Evolutionary conservation across 306 rosid species (phyloP), one percentile per base, ranked within the genome.

Genomic region (Cercis canadensis): DNA sequence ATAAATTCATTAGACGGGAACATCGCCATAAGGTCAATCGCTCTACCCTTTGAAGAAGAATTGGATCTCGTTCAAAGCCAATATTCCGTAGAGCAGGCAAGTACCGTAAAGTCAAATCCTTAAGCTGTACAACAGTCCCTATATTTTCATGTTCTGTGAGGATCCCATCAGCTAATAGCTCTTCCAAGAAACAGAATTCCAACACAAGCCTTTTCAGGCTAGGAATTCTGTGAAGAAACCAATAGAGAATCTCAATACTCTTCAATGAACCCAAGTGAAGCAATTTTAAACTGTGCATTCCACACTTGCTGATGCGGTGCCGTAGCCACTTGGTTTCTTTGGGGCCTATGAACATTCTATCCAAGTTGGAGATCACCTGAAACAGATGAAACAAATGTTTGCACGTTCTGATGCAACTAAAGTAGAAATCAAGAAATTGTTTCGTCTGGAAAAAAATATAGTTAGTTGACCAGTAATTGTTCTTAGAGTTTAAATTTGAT

Each of bases 141-240:
- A n/a, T n/a, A 0, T 36, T 41, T 24, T 12, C 66, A 4, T 0
- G 17, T 18, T 5, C 44, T 4, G 0, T 4, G 21, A 41, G 65
- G n/a, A 6, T 51, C 52, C 4, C 15, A 4, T 0, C 14, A 5
- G 76, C 60, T 14, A 44, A 32, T 29, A 69, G 15, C 11, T 41
- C 39, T 7, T 50, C 16, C 3, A 69, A 53, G 4, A 7, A 8
- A 59, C 57, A 54, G 2, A 1, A 0, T 0, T 0, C 24, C 47
- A 69, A 52, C 0, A 19, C 31, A 0, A 62, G 45, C 24, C 44
- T 60, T 32, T 61, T 21, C 33, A 77, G 47, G 62, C 62, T n/a
- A 55, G 76, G 73, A 62, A 56, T 70, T 0, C 24, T 39, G 6
- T 57, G 57, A 11, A 78, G 68, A 59, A 77, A 77, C 33, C 68